Evolutionary conservation across 2,329 filamentous ascomycete species (phyloP), one percentile per base, ranked within the genome.

Genomic region (Diplodia scrobiculata): DNA sequence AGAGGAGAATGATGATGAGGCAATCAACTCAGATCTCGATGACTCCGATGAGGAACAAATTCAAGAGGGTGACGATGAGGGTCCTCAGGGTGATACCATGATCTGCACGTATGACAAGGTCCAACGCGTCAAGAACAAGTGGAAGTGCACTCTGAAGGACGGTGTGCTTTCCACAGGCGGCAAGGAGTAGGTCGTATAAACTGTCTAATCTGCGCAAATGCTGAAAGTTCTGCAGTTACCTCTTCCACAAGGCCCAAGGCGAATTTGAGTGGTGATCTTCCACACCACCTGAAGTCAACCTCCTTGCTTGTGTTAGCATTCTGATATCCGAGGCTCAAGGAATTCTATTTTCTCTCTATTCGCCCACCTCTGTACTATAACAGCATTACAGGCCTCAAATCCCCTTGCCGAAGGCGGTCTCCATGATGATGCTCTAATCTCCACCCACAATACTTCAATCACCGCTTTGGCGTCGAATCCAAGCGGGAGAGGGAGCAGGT

Each of bases 91-190:
- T 1, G 91, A 96, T 72, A 93, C 96, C 75, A 98, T 99, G 91
- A 88, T 99, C 48, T 99, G 95, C 82, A 97, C 96, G 76, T 99
- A 99, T 77, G 95, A 99, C 82, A 99, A 99, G 82, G 95, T 99
- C 10, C 94, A 98, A 80, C 86, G 95, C 55, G 95, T 98, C 73
- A 99, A 99, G 88, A 99, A 98, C 82, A 99, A 76, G 73, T 80
- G 90, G 90, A 99, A 99, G 90, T 99, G 95, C 80, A 93, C 92
- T 0, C 87, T 99, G 69, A 98, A 98, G 82, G 95, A 99, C 74
- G 95, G 95, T 21, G 91, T 99, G 19, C 84, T 99, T 71, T 96
- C 91, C 52, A 92, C 96, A 45, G 93, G 94, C 71, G 91, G 92
- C 71, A 96, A 91, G 79, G 95, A 99, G 84, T 89, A 79, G 78